Evolutionary conservation across 2,329 filamentous ascomycete species (phyloP), one percentile per base, ranked within the genome.

Genomic region (Colletotrichum phormii): DNA sequence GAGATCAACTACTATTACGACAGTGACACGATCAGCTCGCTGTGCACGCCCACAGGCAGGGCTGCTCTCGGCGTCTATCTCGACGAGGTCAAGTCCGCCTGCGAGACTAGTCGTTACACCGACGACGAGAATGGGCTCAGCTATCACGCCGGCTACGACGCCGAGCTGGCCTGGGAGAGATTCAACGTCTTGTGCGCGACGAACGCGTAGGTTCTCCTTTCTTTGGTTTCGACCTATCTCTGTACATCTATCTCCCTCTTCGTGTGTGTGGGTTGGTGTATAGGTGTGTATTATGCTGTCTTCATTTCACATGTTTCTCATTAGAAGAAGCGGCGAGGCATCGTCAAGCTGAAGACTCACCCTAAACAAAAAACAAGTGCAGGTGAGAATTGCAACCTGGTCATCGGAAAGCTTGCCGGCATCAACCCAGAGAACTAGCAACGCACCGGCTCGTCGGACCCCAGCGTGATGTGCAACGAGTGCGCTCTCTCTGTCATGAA

Each of bases 41-140:
- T 65, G 13, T 65, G 63, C 63, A 65, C 63, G 31, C 31, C 51
- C 1, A 22, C 42, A 12, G 57, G 63, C 33, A 65, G 51, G 4
- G 33, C 31, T 2, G 26, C 53, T 65, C 63, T 65, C 13, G 24
- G 42, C 4, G 4, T 6, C 1, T 65, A 65, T 11, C 53, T 65
- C 0, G 51, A 55, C 1, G 51, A 65, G 53, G 35, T 65, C 13
- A 65, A 65, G 62, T 11, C 62, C 31, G 62, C 13, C 51, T 65
- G 62, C 53, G 9, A 33, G 1, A 65, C 62, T 2, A 65, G 62
- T 9, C 51, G 62, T 4, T 57, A 65, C 33, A 33, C 33, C 4
- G 0, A 12, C 4, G 51, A 53, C 9, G 33, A 22, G 4, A 9
- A 65, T 13, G 51, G 53, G 5, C 5, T 46, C 62, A 65, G 51